Base-by-base conservation (phyloP, 2,329 filamentous ascomycete genomes). In the Emericellopsis cladophorae region DNA sequence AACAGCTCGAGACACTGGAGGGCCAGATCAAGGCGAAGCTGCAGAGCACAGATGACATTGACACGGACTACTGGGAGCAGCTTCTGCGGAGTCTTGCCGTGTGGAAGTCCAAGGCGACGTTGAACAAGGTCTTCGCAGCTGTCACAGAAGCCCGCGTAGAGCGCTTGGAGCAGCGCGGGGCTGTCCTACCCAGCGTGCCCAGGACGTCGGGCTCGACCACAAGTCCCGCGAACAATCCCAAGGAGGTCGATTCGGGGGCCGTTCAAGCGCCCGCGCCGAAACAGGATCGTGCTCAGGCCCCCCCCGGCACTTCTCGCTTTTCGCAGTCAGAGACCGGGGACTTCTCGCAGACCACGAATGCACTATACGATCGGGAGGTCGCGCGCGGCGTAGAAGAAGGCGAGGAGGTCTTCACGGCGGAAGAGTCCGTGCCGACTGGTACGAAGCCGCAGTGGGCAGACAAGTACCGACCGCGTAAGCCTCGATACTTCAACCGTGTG, bases 21-120 rank as follows among this genome's bases (percentile, higher is more conserved):
- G 76, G 70, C 47, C 89, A 96, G 64, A 92, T 98, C 58, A 79
- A 79, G 56, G 68, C 72, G 14, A 98, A 98, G 65, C 67, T 98
- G 37, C 73, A 80, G 40, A 93, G 87, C 7, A 81, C 95, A 55
- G 89, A 95, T 54, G 81, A 85, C 32, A 90, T 98, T 49, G 92
- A 98, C 59, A 87, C 84, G 3, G 92, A 98, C 61, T 98, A 96
- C 59, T 98, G 92, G 92, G 87, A 94, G 56, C 86, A 95, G 56
- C 69, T 98, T 14, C 68, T 98, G 45, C 80, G 81, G 49, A 93
- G 81, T 55, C 66, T 98, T 46, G 70, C 84, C 7, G 79, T 95
- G 1, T 95, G 86, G 79, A 96, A 96, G 64, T 87, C 92, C 29
- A 88, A 85, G 58, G 87, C 88, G 2, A 87, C 82, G 57, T 64